Conservation (phyloP, 2,329 filamentous ascomycete genomes). For the Cordyceps farinosa region DNA sequence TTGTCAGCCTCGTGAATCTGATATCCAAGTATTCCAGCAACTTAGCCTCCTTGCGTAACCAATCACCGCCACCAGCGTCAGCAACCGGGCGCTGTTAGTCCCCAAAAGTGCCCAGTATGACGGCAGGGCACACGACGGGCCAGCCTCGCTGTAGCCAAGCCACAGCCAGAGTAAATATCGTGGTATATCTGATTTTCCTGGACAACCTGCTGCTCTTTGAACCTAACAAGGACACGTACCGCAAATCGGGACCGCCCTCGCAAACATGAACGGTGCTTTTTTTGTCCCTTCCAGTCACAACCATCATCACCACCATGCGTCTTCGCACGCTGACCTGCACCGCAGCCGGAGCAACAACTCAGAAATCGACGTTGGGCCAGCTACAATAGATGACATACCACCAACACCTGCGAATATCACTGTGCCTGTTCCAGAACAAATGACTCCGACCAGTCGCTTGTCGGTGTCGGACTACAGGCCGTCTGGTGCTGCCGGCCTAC, state of each 20-base stretch:
- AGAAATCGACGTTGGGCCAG: not conserved
- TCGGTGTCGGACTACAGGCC: not conserved
- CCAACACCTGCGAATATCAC: not conserved
- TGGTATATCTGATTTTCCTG: not conserved
- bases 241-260: not conserved
- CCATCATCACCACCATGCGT: not conserved
- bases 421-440: not conserved
- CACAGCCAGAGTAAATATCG: not conserved
- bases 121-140: not conserved
- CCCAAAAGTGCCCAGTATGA: slow-evolving; percentile 6
- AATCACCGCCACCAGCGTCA: not conserved
- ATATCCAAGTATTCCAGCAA: not conserved
- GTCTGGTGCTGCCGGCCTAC: not conserved
- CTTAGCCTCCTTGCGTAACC: not conserved
- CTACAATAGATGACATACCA: not conserved
- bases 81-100: not conserved
- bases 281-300: not conserved
- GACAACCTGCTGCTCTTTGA: not conserved
- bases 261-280: not conserved
- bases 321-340: not conserved
- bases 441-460: not conserved
- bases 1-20: not conserved
- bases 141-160: not conserved
- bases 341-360: not conserved
- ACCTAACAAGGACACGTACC: not conserved